Conservation (phyloP, 345 rosid species). For the Gossypium herbaceum region DNA sequence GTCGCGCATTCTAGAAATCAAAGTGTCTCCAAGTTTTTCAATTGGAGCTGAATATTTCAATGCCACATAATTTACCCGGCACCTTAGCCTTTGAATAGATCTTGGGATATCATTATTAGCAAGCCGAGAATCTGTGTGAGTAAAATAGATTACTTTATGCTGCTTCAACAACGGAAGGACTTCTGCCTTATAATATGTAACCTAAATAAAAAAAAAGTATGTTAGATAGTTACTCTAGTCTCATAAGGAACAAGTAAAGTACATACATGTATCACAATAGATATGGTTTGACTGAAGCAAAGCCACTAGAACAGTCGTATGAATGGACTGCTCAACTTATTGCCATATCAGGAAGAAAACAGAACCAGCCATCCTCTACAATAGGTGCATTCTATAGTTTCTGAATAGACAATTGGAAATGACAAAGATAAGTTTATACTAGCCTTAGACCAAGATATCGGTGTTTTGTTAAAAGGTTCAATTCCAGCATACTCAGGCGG, state of each 20-base stretch:
- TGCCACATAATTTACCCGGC: conserved; percentile 82
- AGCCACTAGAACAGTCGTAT: background rate
- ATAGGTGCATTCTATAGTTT: background rate
- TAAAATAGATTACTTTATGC: conserved; percentile 78
- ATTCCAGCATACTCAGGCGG: conserved; percentile 56
- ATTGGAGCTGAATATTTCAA: conserved; percentile 77
- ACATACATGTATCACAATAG: background rate
- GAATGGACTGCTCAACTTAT: background rate
- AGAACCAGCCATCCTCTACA: background rate
- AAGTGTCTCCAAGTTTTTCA: conserved; percentile 67
- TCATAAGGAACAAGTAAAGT: background rate
- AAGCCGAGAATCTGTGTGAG: conserved; percentile 92
- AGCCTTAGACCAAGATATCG: conserved; percentile 97
- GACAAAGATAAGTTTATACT: conserved; percentile 3
- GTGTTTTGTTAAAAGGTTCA: conserved; percentile 73
- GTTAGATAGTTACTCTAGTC: background rate
- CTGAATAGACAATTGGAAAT: background rate
- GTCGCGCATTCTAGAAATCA: conserved; percentile 76
- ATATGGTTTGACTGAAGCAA: background rate
- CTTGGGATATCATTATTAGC: conserved; percentile 74
- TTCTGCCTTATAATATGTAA: conserved; percentile 73
- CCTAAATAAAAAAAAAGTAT: conserved; percentile 42
- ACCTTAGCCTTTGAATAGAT: conserved; percentile 78
- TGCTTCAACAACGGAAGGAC: conserved; percentile 72
- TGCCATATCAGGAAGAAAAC: background rate